Base-by-base conservation (phyloP, 2,329 filamentous ascomycete genomes). In the Leptographium radiaticola region DNA sequence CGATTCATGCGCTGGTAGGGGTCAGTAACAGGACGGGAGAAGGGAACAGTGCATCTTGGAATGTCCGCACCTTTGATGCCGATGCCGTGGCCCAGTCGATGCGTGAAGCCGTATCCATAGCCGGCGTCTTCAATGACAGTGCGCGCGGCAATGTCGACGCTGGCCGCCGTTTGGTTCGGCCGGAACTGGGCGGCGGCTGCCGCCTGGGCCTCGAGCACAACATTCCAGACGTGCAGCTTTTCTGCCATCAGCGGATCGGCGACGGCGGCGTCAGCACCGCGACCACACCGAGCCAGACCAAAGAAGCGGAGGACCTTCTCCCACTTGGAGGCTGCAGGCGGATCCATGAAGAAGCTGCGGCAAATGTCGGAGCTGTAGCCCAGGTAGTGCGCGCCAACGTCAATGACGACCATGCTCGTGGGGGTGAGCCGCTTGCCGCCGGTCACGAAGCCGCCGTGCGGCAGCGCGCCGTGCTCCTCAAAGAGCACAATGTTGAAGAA, bases 401-500 rank as follows among this genome's bases (percentile, higher is more conserved):
- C 80, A 45, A 84, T 83, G 13, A 84, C 67, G 0, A 84, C 67
- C 65, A 84, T 77, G 34, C 72, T 79, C 43, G 79, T 75, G 13
- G 71, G 60, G 12, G 74, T 72, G 10, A 82, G 65, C 48, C 71
- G 69, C 60, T 77, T 77, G 16, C 65, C 66, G 3, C 75, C 75
- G 8, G 75, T 72, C 12, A 71, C 71, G 56, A 75, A 74, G 1
- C 76, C 76, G 0, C 76, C 76, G 56, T 80, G 76, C 0, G 76
- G 75, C 6, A 78, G 65, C 0, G 75, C 74, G 1, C 74, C 75
- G 50, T 76, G 70, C 57, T 75, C 73, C 47, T 77, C 79, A 53
- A 84, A 84, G 5, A 83, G 70, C 0, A 84, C 80, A 56, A 83
- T 79, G 61, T 83, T 74, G 63, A 84, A 83, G 64, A 83, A 83